A percentile compares a stretch with the other conserved stretches of the same genome.
Conservation (phyloP, 2,329 filamentous ascomycete genomes). For the Aureobasidium sp. region DNA sequence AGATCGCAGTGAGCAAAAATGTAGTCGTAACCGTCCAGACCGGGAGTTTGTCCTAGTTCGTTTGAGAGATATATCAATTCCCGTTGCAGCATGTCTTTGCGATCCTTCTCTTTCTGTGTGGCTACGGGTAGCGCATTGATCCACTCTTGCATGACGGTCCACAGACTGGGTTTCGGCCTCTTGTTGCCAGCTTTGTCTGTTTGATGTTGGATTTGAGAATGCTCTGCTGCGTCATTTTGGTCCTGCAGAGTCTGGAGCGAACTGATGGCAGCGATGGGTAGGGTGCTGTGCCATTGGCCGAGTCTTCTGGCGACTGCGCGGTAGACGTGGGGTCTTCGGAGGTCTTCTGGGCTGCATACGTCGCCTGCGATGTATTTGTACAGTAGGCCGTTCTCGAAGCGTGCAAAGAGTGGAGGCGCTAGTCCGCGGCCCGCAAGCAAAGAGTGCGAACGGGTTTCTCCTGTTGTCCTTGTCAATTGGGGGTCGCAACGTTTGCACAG, state of each 20-base stretch:
- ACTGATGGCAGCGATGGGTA: constrained; percentile 47
- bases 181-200: constrained; percentile 40
- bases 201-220: constrained; percentile 18
- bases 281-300: constrained; percentile 82
- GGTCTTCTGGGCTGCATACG: constrained; percentile 70
- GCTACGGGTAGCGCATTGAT: constrained; percentile 70
- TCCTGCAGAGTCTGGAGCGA: constrained; percentile 22
- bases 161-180: constrained; percentile 72
- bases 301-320: constrained; percentile 73
- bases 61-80: constrained; percentile 64
- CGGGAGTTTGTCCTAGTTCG: constrained; percentile 66
- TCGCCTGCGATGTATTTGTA: constrained; percentile 82
- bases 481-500: constrained; percentile 28
- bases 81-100: constrained; percentile 59
- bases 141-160: constrained; percentile 96
- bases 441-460: constrained; percentile 63
- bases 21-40: constrained; percentile 67
- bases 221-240: constrained; percentile 19
- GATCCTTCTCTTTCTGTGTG: constrained; percentile 58
- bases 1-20: constrained; percentile 95
- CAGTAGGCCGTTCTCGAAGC: constrained; percentile 92
- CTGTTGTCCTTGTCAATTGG: constrained; percentile 26
- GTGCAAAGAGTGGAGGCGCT: constrained; percentile 77
- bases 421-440: constrained; percentile 75
- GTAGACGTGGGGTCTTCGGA: constrained; percentile 68